These are phyloP conservation scores for Fusarium cicatricum DNA, from an alignment of 2,329 filamentous ascomycete genomes.

Conservation along the genomic window DNA sequence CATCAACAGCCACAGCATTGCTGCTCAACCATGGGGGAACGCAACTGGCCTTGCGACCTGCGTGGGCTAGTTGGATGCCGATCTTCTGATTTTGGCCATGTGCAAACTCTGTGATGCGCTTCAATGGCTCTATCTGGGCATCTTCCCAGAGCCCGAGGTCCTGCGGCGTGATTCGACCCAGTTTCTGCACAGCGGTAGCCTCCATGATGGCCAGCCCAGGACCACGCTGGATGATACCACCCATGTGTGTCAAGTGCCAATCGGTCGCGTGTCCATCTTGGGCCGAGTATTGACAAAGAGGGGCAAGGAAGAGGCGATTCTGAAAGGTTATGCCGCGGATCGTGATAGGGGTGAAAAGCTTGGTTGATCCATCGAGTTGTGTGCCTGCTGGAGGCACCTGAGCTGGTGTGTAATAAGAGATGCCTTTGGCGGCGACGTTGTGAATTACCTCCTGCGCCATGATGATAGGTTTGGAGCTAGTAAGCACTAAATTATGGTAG, in stretches of 20 bases:
- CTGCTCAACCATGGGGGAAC: slow-evolving; percentile 71
- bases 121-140: slow-evolving; percentile 68
- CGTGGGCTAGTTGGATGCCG: slow-evolving; percentile 78
- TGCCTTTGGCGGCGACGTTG: slow-evolving; percentile 40
- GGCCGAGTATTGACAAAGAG: slow-evolving; percentile 57
- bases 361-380: slow-evolving; percentile 42
- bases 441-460: slow-evolving; percentile 18
- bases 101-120: slow-evolving; percentile 67
- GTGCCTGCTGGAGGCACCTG: slow-evolving; percentile 55
- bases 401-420: slow-evolving; percentile 57
- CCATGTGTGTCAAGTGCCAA: slow-evolving; percentile 78
- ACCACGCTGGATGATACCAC: slow-evolving; percentile 74
- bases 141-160: slow-evolving; percentile 76
- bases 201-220: slow-evolving; percentile 72
- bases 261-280: slow-evolving; percentile 65
- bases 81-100: slow-evolving; percentile 68
- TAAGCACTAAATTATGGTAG: too few relatives aligned
- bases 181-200: slow-evolving; percentile 69
- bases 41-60: slow-evolving; percentile 69
- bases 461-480: too few relatives aligned
- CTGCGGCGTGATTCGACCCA: slow-evolving; percentile 78
- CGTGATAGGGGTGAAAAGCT: slow-evolving; percentile 56
- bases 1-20: slow-evolving; percentile 57
- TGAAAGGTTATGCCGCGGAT: slow-evolving; percentile 54
- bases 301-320: slow-evolving; percentile 55